Base-by-base conservation (phyloP, 2,329 filamentous ascomycete genomes). In the Trichoderma oligosporum region DNA sequence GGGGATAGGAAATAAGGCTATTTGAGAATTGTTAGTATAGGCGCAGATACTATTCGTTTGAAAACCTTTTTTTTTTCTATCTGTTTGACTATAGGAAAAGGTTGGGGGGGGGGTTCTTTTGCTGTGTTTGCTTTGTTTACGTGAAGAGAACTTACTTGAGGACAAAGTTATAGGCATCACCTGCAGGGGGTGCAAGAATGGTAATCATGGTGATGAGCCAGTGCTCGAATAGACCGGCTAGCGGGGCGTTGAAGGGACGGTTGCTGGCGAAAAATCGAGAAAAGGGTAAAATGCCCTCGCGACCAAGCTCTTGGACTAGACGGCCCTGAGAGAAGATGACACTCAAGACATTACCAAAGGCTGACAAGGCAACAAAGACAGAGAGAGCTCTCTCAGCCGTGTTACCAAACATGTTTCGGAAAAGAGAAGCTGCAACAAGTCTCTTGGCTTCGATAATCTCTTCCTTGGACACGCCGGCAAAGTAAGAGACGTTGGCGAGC, bases 311-410 rank as follows among this genome's bases (percentile, higher is more conserved):
- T 68, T 86, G 85, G 0, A 85, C 84, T 4, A 87, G 73, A 53
- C 85, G 79, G 6, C 84, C 83, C 68, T 87, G 84, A 0, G 84
- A 84, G 70, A 88, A 88, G 61, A 87, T 87, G 60, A 87, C 83
- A 57, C 78, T 81, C 45, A 88, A 74, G 12, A 88, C 82, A 63
- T 87, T 88, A 25, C 84, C 85, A 61, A 86, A 84, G 4, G 84
- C 84, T 0, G 84, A 87, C 1, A 88, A 74, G 0, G 85, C 84
- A 20, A 88, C 83, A 60, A 88, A 86, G 54, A 86, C 84, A 22
- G 78, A 84, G 14, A 86, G 73, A 4, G 80, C 82, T 18, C 80
- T 76, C 70, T 85, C 82, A 12, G 83, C 83, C 1, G 69, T 66
- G 42, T 65, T 65, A 16, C 80, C 81, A 64, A 81, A 79, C 61